A percentile compares a stretch with the other conserved stretches of the same genome.
These are phyloP conservation scores for Citrus reticulata DNA, from an alignment of 345 rosid genomes.

Conservation along the genomic window DNA sequence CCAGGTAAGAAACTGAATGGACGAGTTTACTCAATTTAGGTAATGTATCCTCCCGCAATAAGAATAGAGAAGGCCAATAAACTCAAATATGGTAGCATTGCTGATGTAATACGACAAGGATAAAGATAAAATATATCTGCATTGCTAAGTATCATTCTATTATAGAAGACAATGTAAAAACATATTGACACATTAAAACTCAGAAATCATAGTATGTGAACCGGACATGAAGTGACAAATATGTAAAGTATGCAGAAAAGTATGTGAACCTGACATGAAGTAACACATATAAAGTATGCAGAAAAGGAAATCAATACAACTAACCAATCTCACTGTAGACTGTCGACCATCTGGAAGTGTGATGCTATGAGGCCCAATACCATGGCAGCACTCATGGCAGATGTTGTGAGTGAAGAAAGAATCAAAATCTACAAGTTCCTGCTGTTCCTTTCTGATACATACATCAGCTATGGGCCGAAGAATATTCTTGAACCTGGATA, in stretches of 20 bases:
- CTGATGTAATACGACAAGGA: background rate
- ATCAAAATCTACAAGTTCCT: slow-evolving; percentile 78
- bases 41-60: background rate
- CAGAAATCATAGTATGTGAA: background rate
- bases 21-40: background rate
- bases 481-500: slow-evolving; percentile 74
- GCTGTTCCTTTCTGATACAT: slow-evolving; percentile 64
- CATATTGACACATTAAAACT: background rate
- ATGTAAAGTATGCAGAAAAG: background rate
- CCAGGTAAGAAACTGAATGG: background rate
- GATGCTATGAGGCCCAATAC: slow-evolving; percentile 92
- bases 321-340: slow-evolving; percentile 88
- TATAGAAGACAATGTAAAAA: background rate
- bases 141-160: background rate
- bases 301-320: slow-evolving; percentile 8
- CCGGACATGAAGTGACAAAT: background rate
- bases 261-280: background rate
- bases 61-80: background rate
- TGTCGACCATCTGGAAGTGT: slow-evolving; percentile 78
- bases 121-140: background rate
- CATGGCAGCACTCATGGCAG: slow-evolving; percentile 97
- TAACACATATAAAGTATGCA: background rate
- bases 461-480: slow-evolving; percentile 79
- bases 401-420: slow-evolving; percentile 93
- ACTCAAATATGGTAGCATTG: background rate